A percentile compares a stretch with the other conserved stretches of the same genome.
Evolutionary conservation across 1,284 basidiomycete species (phyloP).

Genomic region (Golubevia sp.): DNA sequence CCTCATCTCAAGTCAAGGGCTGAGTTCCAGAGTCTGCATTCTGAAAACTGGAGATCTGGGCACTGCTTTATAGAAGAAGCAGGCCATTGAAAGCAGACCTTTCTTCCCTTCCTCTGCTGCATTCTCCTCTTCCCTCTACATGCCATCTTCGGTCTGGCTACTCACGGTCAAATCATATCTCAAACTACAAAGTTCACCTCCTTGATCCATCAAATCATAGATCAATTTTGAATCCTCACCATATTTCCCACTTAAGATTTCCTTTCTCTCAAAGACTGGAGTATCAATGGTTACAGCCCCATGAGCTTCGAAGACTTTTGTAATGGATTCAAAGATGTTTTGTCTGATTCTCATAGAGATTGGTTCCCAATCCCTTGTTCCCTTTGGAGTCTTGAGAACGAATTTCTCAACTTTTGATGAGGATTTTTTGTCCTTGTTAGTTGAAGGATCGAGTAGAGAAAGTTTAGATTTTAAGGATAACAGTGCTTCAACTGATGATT

Average conservation of each 20-base stretch:
- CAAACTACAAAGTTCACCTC: constrained; percentile 93
- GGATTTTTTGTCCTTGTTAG: constrained; percentile 12
- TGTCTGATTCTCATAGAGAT: constrained; percentile 91
- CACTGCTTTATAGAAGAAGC: not conserved
- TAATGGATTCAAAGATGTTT: constrained; percentile 86
- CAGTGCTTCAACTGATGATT: constrained; percentile 14
- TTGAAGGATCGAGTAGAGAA: not conserved
- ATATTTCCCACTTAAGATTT: constrained; percentile 85
- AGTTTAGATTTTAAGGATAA: not conserved
- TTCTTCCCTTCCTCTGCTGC: not conserved
- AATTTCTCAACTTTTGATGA: constrained; percentile 44
- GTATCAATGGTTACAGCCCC: constrained; percentile 94
- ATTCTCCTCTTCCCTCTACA: not conserved
- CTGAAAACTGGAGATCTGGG: not conserved
- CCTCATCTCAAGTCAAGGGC: not conserved
- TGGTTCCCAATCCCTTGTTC: constrained; percentile 93
- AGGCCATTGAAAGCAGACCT: not conserved
- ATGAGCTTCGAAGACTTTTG: constrained; percentile 83
- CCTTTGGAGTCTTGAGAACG: constrained; percentile 67
- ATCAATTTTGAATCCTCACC: constrained; percentile 94
- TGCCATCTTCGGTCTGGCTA: constrained; percentile 2
- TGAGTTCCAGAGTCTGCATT: not conserved
- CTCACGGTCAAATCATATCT: constrained; percentile 90
- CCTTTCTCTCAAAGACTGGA: constrained; percentile 95
- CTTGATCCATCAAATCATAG: constrained; percentile 96